Conservation (phyloP, 108 stramenopile genomes). For the Cylindrotheca fusiformis region DNA sequence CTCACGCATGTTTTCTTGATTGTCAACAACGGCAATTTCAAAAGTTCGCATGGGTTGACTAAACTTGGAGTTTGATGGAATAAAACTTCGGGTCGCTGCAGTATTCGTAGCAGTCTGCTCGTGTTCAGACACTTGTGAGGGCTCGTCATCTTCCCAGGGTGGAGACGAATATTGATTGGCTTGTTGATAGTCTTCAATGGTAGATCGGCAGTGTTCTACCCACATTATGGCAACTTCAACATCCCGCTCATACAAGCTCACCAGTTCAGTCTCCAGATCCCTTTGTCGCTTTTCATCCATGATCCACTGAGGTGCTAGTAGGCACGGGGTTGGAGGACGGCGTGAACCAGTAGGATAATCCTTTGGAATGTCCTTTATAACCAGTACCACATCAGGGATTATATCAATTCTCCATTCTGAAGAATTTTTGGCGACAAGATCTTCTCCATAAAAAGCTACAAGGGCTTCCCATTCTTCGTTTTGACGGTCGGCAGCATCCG, state of each 20-base stretch:
- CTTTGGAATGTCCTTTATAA: not conserved
- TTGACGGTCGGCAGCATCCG: conserved; percentile 7
- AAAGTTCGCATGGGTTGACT: conserved; percentile 46
- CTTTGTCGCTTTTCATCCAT: conserved; percentile 1
- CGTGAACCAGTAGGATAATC: conserved; percentile 15
- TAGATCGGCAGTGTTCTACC: conserved; percentile 51
- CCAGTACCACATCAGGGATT: conserved; percentile 11
- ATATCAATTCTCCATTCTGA: conserved; percentile 10
- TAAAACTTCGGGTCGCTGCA: conserved; percentile 26
- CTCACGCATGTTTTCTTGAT: conserved; percentile 31
- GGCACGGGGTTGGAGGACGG: conserved; percentile 14
- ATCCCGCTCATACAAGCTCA: conserved; percentile 39
- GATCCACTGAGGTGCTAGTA: conserved; percentile 12
- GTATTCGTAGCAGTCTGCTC: conserved; percentile 3
- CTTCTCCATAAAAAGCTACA: conserved; percentile 40
- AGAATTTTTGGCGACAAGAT: conserved; percentile 1
- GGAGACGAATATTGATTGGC: not conserved
- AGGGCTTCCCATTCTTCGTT: conserved; percentile 42
- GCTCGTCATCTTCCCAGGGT: not conserved
- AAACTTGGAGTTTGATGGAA: conserved; percentile 31
- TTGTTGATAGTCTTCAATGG: conserved; percentile 10
- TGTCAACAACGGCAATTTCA: conserved; percentile 30
- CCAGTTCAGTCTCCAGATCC: conserved; percentile 25
- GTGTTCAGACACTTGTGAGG: not conserved
- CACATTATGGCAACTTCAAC: conserved; percentile 56